A percentile compares a stretch with the other conserved stretches of the same genome.
phyloP scores from a whole-genome alignment of 768 basidiomycete species.

The Pisolithus microcarpus region DNA sequence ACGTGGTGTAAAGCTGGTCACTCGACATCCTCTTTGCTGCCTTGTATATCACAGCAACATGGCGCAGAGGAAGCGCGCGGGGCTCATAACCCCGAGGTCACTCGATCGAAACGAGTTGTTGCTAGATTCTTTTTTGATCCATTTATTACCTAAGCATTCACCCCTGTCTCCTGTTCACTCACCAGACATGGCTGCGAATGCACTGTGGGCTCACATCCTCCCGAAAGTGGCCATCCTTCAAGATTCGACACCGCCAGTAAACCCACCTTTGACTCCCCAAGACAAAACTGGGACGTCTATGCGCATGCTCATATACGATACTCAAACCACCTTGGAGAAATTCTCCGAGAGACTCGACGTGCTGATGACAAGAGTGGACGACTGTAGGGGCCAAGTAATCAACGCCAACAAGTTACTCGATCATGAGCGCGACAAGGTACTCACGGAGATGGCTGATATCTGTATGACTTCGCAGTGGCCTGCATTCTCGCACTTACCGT shows the following conservation, averaged over 20 bases:
- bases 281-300: constrained; percentile 67
- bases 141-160: neutral
- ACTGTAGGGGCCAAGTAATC: constrained; percentile 46
- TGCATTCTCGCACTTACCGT: constrained; percentile 8
- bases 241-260: constrained; percentile 14
- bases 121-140: constrained; percentile 11
- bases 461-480: neutral
- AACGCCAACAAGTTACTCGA: constrained; percentile 52
- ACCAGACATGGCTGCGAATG: constrained; percentile 12
- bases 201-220: constrained; percentile 51
- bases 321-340: constrained; percentile 61
- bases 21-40: neutral
- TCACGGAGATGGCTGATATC: constrained; percentile 37
- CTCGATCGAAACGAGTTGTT: constrained; percentile 44
- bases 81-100: constrained; percentile 45
- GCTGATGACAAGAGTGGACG: constrained; percentile 45
- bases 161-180: too few relatives aligned
- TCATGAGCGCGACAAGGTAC: constrained; percentile 48
- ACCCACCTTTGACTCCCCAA: constrained; percentile 39
- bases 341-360: constrained; percentile 52
- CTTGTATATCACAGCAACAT: constrained; percentile 28
- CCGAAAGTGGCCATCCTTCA: constrained; percentile 32
- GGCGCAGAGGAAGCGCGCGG: constrained; percentile 44
- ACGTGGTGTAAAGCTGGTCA: neutral
- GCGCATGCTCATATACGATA: constrained; percentile 67